Base-by-base conservation (phyloP, 2,329 filamentous ascomycete species). In the Colletotrichum tropicale region DNA sequence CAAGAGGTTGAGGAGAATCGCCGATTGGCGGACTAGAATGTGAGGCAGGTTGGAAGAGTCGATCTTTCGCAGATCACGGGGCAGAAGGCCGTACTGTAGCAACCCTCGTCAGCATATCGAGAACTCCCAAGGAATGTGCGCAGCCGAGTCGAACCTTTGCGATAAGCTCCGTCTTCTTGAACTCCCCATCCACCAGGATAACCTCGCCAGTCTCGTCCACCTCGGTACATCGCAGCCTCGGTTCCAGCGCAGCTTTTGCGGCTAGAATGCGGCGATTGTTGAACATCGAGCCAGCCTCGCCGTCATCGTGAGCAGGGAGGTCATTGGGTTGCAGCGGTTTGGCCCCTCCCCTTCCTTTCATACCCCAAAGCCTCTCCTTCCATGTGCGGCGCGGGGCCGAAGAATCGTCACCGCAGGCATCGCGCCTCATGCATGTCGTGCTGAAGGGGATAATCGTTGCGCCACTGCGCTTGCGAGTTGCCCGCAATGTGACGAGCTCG, bases 101-200 rank as follows among this genome's bases (percentile, higher is more conserved):
- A 62, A 43, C 21, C 21, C n/a, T 48, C 15, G n/a, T 76, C 66
- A 65, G 55, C 38, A 55, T 58, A 24, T 15, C 30, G 24, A 66
- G 52, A 16, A 28, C 16, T 48, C 6, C 38, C 55, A 21, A 32
- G 15, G 43, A 4, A 26, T 64, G 34, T 64, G 10, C 32, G 28
- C 26, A 16, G 55, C 55, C 21, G 5, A 38, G 38, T 81, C 84
- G 68, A 85, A 96, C 95, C 90, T 97, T 98, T 69, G 96, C 96
- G 84, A 98, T 98, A 62, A 99, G 89, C 86, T 99, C 97, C 81
- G 93, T 97, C 89, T 99, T 99, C 87, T 97, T 98, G 85, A 98
- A 98, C 84, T 98, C 97, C 75, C 96, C 95, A 82, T 98, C 98
- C 24, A 98, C 94, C 74, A 98, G 88, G 24, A 96, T 98, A 30